Base-by-base conservation (phyloP, 805 yeast species). In the Cyberlindnera lachancei region DNA sequence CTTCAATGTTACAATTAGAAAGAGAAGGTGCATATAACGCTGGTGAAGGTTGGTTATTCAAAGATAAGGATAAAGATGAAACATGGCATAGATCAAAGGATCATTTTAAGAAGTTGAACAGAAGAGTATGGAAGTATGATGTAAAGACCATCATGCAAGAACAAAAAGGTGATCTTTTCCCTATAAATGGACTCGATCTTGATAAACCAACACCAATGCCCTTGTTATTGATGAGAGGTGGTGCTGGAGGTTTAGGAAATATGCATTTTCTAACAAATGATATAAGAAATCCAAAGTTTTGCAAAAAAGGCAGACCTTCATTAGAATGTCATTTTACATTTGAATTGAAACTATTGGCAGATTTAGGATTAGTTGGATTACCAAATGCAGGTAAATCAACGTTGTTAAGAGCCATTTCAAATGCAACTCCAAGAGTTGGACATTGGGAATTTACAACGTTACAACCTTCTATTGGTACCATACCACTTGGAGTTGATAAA, bases 311-410 rank as follows among this genome's bases (percentile, higher is more conserved):
- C 4, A 69, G 97, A 38, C 58, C 57, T 6, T 85, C 86, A 0
- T 42, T 86, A 3, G 77, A 74, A 23, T 70, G 73, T 14, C 63
- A 66, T 35, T 86, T 92, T 41, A 58, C 85, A 35, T 73, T 92
- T 42, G 98, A 92, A 58, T 62, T 92, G 42, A 87, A 86, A 52
- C 65, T 87, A 23, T 66, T 92, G 35, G 98, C 98, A 0, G 97
- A 92, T 56, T 60, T 90, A 36, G 98, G 97, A 0, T 62, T 92
- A 6, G 95, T 92, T 15, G 98, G 98, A 0, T 63, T 92, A 14
- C 98, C 98, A 2, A 92, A 92, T 56, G 96, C 97, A 4, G 98
- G 98, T 1, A 92, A 92, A 53, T 85, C 95, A 4, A 86, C 96
- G 0, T 64, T 92, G 19, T 59, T 92, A 27, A 64, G 94, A 34